phyloP scores from a whole-genome alignment of 495 filamentous ascomycete species.

The Paragyromitra xinjiangensis region DNA sequence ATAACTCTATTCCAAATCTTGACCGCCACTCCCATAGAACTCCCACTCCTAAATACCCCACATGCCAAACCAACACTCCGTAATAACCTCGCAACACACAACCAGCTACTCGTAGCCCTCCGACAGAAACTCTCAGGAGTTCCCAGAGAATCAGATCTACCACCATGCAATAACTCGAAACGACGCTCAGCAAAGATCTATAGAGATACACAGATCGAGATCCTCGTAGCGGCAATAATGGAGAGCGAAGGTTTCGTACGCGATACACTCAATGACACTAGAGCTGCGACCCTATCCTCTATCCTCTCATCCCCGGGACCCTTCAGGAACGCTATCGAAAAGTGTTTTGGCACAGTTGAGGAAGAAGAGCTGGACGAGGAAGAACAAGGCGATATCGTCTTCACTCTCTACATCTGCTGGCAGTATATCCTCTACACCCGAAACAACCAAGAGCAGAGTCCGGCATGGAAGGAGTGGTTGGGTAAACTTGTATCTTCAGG shows the following conservation, averaged over 20 bases:
- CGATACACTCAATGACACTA: not conserved
- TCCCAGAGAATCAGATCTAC: not conserved
- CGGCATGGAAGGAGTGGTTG: constrained; percentile 11
- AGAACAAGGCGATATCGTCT: constrained; percentile 52
- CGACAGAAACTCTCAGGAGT: constrained; percentile 32
- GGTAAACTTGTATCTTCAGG: not conserved
- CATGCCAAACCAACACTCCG: constrained; percentile 20
- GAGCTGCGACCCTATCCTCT: constrained; percentile 26
- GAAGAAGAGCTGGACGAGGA: constrained; percentile 30
- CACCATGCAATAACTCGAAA: constrained; percentile 16
- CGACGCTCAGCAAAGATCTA: constrained; percentile 40
- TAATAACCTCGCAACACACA: constrained; percentile 49
- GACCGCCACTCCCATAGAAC: constrained; percentile 43
- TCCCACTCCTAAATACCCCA: constrained; percentile 32
- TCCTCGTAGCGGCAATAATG: constrained; percentile 39
- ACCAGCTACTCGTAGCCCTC: constrained; percentile 49
- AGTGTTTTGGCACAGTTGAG: constrained; percentile 44
- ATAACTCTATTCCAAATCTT: constrained; percentile 49
- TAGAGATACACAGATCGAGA: constrained; percentile 40
- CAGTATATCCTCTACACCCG: constrained; percentile 23
- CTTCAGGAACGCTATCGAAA: constrained; percentile 37
- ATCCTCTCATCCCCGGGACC: not conserved
- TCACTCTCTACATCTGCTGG: constrained; percentile 54
- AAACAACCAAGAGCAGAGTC: not conserved
- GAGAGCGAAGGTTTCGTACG: constrained; percentile 25